Evolutionary conservation across 768 basidiomycete species (phyloP), one percentile per base, ranked within the genome.

Genomic region (Coprinellus micaceus): DNA sequence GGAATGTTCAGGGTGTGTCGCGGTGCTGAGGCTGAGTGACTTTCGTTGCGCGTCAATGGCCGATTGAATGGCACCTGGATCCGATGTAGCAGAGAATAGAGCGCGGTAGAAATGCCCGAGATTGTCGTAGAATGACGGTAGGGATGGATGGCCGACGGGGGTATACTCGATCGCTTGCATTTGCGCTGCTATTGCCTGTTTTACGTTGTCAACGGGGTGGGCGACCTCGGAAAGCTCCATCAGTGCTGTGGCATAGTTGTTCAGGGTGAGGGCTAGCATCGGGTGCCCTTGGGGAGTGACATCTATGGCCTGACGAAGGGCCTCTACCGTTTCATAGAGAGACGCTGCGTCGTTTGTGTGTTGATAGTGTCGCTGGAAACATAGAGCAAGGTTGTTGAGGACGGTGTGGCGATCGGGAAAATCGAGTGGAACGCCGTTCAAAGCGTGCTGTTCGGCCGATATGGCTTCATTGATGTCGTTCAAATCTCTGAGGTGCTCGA

Each of bases 391-490:
- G 54, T 61, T 47, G 17, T 47, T 47, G 45, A 24, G 12, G 24
- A 24, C 7, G 21, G 22, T 47, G 17, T 47, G 25, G 6, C 12
- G 24, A 24, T 7, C 24, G 22, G 25, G 45, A 26, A 6, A 13
- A 17, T 43, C 40, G 7, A 7, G 15, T 5, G 45, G 45, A 7
- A 43, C 40, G 48, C 52, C 52, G 15, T 36, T n/a, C 24, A 53
- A 19, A 24, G 59, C 44, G 26, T 52, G 22, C 15, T 51, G 54
- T 10, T 33, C 51, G 45, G n/a, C 9, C 2, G 25, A 24, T 24
- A 64, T 59, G 7, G 57, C 54, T 21, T 60, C 57, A 40, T 73
- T 61, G 33, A 74, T 43, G 53, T 73, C 69, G 41, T 58, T 55
- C 19, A 56, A 28, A 15, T 64, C 21, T 40, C 39, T 22, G 11